Base-by-base conservation (phyloP, 108 stramenopile genomes). In the Heterococcus sp. region DNA sequence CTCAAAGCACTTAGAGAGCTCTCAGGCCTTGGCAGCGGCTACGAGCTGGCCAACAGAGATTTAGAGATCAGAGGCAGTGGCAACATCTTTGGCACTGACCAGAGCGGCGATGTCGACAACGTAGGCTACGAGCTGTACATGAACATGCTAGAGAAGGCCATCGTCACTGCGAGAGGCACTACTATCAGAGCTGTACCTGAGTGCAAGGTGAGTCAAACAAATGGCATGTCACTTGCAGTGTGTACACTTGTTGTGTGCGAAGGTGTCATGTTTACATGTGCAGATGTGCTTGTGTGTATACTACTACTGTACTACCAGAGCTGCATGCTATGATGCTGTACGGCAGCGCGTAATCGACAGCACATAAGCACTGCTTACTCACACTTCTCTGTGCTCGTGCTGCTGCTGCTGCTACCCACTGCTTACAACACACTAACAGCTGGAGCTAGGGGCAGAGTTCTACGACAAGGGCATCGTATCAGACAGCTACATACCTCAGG, bases 41-140 rank as follows among this genome's bases (percentile, higher is more conserved):
- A 92, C 77, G 94, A 97, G 74, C 88, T 97, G 38, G 95, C 96
- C 32, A 91, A 92, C 73, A 84, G 94, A 11, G 96, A 97, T 87
- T 85, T 97, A 37, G 96, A 94, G 72, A 95, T 97, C 79, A 91
- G 96, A 68, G 96, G 96, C 26, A 93, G 94, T 3, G 96, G 96
- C 32, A 89, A 86, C 74, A 80, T 95, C 35, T 87, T 95, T 27
- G 95, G 96, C 1, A 94, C 92, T 0, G 92, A 95, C 65, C 96
- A 97, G 87, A 91, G 95, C 46, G 91, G 92, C 84, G 93, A 93
- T 0, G 92, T 92, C 32, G 93, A 90, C 37, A 76, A 46, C 79
- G 93, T 96, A 69, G 96, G 96, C 31, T 94, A 93, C 75, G 96
- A 96, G 88, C 69, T 96, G 82, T 96, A 96, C 88, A 94, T 94